Evolutionary conservation across 2,329 filamentous ascomycete species (phyloP), one percentile per base, ranked within the genome.

Genomic region (Madurella fahalii): DNA sequence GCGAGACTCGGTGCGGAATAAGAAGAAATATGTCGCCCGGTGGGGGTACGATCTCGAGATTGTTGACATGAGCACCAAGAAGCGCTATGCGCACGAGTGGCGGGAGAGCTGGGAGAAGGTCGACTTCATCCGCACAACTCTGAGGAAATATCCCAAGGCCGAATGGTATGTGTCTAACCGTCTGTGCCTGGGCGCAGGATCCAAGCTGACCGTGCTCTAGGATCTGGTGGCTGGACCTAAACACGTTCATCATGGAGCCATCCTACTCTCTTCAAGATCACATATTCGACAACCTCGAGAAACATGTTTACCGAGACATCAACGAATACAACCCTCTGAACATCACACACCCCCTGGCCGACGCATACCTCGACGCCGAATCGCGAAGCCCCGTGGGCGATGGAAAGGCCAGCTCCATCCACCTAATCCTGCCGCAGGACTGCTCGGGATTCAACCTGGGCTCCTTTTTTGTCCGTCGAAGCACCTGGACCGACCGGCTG

Each of bases 71-170:
- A 93, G 91, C 75, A 96, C 92, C 51, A 96, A 96, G 81, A 97
- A 96, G 75, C 85, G 92, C 62, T 99, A 99, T 69, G 93, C 94
- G 30, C 94, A 99, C 73, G 94, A 99, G 73, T 99, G 94, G 94
- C 84, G 94, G 66, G 94, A 99, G 74, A 95, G 93, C 70, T 99
- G 94, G 94, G 94, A 99, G 74, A 99, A 97, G 77, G 92, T 96
- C 58, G 94, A 99, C 70, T 90, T 90, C 41, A 84, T 99, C 65
- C 85, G 93, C 57, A 89, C 90, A 58, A 85, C 87, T 43, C 86
- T 99, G 80, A 83, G 85, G 68, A 96, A 96, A 71, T 96, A 97
- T 68, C 94, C 94, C 30, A 81, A 95, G 60, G 94, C 93, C 34
- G 93, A 99, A 77, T 99, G 94, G 94, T 96, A 78, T 72, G 85